Conservation (phyloP, 1,284 basidiomycete species). For the Meripilus lineatus region DNA sequence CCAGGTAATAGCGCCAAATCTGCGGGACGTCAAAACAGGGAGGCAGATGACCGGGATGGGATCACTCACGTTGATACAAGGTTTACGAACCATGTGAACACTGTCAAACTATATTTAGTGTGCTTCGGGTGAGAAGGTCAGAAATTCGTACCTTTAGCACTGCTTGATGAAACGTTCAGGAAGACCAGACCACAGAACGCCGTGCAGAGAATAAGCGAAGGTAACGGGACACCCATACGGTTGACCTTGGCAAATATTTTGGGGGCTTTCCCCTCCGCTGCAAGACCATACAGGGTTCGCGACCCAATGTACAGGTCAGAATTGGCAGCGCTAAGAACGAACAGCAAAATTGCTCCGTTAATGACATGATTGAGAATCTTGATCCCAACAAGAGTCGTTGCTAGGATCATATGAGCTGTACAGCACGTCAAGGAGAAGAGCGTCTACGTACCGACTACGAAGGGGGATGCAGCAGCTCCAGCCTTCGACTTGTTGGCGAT, state of each 20-base stretch:
- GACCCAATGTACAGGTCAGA: constrained; percentile 66
- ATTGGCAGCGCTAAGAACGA: constrained; percentile 69
- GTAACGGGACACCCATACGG: constrained; percentile 31
- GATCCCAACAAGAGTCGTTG: constrained; percentile 47
- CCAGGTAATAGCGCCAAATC: constrained; percentile 69
- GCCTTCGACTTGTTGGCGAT: constrained; percentile 53
- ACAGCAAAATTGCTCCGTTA: constrained; percentile 72
- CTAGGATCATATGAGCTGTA: constrained; percentile 30
- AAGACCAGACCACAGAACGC: constrained; percentile 55
- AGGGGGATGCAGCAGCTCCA: constrained; percentile 72
- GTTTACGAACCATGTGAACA: constrained; percentile 72
- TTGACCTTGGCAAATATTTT: constrained; percentile 49
- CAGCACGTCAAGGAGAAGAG: constrained; percentile 29
- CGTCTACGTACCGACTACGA: constrained; percentile 60
- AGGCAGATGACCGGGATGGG: background rate
- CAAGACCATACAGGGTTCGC: constrained; percentile 63
- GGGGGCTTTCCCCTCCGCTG: constrained; percentile 66
- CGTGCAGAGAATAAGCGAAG: constrained; percentile 47
- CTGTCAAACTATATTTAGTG: constrained; percentile 19
- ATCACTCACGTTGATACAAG: constrained; percentile 35
- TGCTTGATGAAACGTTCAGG: constrained; percentile 52
- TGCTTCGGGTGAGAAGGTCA: background rate
- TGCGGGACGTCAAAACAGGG: constrained; percentile 33
- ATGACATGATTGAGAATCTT: constrained; percentile 60
- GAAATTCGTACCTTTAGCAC: constrained; percentile 40